Percentiles rank a stretch among this genome's conserved stretches.
Conservation (phyloP, 2,329 filamentous ascomycete species). For the Pleomassaria siparia region DNA sequence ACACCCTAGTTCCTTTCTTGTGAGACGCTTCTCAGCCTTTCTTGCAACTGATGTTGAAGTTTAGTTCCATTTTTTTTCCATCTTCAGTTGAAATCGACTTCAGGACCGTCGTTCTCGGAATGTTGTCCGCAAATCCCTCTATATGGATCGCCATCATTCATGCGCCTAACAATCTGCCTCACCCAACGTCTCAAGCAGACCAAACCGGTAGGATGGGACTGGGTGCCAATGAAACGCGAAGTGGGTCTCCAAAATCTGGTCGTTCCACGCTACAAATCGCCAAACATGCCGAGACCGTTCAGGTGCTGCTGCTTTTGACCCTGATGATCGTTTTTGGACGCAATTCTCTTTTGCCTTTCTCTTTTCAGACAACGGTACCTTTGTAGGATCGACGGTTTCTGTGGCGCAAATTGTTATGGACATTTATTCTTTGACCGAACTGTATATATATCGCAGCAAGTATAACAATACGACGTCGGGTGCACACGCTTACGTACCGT, state of each 20-base stretch:
- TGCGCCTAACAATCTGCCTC: slow-evolving; percentile 6
- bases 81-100: not conserved
- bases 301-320: not conserved
- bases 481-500: no score
- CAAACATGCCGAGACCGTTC: not conserved
- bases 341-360: no score
- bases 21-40: not conserved
- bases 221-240: slow-evolving; percentile 4
- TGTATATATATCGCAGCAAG: no score
- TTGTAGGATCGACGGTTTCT: not conserved
- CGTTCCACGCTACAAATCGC: not conserved
- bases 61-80: not conserved
- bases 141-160: slow-evolving; percentile 1
- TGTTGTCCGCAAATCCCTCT: not conserved
- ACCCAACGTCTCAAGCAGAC: slow-evolving; percentile 5
- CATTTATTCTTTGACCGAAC: no score
- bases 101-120: not conserved
- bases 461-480: no score
- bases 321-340: not conserved
- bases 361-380: no score
- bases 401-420: no score
- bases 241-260: not conserved
- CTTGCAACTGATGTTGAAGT: not conserved
- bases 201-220: not conserved
- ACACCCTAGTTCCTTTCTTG: no score